Conservation (phyloP, 1,284 basidiomycete genomes). For the Apiotrichum laibachii region DNA sequence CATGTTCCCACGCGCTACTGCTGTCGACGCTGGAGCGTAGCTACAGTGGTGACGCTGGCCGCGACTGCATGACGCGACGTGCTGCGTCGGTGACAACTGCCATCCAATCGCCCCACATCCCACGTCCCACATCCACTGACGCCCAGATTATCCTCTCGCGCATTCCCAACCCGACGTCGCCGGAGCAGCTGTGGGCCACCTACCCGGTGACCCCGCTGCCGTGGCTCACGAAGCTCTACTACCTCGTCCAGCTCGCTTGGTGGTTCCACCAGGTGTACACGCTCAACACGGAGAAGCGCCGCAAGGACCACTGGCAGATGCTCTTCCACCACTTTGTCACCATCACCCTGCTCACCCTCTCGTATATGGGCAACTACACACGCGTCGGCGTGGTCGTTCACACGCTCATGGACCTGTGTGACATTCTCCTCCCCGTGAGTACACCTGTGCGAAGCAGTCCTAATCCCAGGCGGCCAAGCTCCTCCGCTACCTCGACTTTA, state of each 20-base stretch:
- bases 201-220: slow-evolving; percentile 81
- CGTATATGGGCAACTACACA: slow-evolving; percentile 81
- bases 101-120: background rate
- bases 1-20: background rate
- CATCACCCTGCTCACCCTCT: slow-evolving; percentile 68
- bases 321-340: slow-evolving; percentile 92
- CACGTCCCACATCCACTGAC: background rate
- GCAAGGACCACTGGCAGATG: slow-evolving; percentile 95
- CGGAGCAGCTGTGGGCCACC: slow-evolving; percentile 68
- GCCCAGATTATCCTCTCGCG: slow-evolving; percentile 72
- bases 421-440: slow-evolving; percentile 85
- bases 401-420: slow-evolving; percentile 88
- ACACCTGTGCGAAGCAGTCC: too few species aligned
- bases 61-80: background rate
- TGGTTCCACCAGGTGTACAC: slow-evolving; percentile 90
- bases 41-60: too few species aligned
- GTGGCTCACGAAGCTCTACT: slow-evolving; percentile 81
- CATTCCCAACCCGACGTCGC: slow-evolving; percentile 68
- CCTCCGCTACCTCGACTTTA: slow-evolving; percentile 74
- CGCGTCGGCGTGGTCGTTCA: slow-evolving; percentile 84
- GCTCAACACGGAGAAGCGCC: slow-evolving; percentile 85
- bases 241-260: slow-evolving; percentile 86
- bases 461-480: slow-evolving; percentile 77
- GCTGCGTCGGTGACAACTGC: background rate
- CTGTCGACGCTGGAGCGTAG: background rate